Conservation (phyloP, 345 rosid genomes). For the Cardamine resedifolia region DNA sequence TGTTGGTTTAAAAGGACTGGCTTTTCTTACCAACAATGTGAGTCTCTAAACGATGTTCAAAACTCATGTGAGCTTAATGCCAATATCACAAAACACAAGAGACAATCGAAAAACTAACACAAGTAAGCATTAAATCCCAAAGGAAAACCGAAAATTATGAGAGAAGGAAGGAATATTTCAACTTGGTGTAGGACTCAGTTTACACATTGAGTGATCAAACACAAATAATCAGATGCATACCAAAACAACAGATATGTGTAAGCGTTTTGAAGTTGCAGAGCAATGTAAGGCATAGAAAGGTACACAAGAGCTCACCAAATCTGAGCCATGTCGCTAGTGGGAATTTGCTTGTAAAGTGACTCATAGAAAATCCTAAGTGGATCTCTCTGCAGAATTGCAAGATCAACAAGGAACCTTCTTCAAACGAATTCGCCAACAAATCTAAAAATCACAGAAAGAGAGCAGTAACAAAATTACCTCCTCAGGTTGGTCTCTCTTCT, state of each 20-base stretch:
- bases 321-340: slow-evolving; percentile 90
- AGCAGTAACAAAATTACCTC: slow-evolving; percentile 48
- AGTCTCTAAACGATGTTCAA: neutral
- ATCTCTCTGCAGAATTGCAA: slow-evolving; percentile 71
- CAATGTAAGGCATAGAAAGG: neutral
- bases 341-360: slow-evolving; percentile 70
- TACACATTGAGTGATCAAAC: neutral
- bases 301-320: slow-evolving; percentile 64
- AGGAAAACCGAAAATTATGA: neutral
- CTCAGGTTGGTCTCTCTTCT: slow-evolving; percentile 80
- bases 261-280: neutral
- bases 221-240: neutral
- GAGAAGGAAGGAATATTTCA: neutral
- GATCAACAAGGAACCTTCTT: neutral
- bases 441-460: neutral
- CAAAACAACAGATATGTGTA: neutral
- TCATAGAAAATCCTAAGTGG: slow-evolving; percentile 90
- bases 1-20: neutral
- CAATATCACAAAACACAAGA: neutral
- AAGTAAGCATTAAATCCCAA: neutral
- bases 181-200: neutral
- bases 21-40: neutral
- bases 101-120: slow-evolving; percentile 1
- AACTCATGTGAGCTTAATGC: slow-evolving; percentile 4
- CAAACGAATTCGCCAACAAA: slow-evolving; percentile 8